phyloP scores from a whole-genome alignment of 768 basidiomycete genomes.

The Lactifluus rugatus region DNA sequence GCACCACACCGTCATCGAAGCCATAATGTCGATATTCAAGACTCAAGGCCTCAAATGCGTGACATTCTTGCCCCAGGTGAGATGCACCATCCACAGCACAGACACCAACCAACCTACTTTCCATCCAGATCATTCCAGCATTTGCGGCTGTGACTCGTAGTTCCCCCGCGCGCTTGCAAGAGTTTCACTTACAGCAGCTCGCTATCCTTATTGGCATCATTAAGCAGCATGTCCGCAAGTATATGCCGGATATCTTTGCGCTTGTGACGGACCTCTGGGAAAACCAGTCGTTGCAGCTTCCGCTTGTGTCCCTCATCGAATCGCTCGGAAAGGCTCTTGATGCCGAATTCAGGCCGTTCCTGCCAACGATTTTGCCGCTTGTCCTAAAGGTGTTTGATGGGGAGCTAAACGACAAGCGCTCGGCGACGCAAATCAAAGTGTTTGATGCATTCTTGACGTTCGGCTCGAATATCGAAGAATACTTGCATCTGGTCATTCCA shows the following conservation, averaged over 20 bases:
- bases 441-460: conserved; percentile 94
- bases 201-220: conserved; percentile 93
- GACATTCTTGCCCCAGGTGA: conserved; percentile 85
- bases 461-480: conserved; percentile 94
- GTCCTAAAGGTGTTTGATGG: conserved; percentile 87
- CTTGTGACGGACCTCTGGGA: conserved; percentile 92
- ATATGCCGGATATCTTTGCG: conserved; percentile 74
- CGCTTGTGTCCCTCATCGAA: conserved; percentile 87
- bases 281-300: conserved; percentile 69
- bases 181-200: conserved; percentile 91
- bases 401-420: conserved; percentile 72
- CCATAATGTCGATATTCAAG: conserved; percentile 98
- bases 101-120: not conserved
- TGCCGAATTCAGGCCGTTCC: conserved; percentile 94
- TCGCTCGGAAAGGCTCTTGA: conserved; percentile 88
- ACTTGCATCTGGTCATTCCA: conserved; percentile 92
- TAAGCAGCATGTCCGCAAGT: conserved; percentile 93
- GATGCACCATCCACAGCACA: not conserved
- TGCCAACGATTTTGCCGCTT: conserved; percentile 82
- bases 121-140: conserved; percentile 78
- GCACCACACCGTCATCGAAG: conserved; percentile 92
- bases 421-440: conserved; percentile 75
- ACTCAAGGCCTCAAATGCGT: conserved; percentile 96
- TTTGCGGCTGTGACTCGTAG: conserved; percentile 82
- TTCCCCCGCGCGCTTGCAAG: conserved; percentile 74